Percentiles rank a stretch among this genome's conserved stretches.
phyloP scores from a whole-genome alignment of 331 rosid genomes.

The Malus hybrid region DNA sequence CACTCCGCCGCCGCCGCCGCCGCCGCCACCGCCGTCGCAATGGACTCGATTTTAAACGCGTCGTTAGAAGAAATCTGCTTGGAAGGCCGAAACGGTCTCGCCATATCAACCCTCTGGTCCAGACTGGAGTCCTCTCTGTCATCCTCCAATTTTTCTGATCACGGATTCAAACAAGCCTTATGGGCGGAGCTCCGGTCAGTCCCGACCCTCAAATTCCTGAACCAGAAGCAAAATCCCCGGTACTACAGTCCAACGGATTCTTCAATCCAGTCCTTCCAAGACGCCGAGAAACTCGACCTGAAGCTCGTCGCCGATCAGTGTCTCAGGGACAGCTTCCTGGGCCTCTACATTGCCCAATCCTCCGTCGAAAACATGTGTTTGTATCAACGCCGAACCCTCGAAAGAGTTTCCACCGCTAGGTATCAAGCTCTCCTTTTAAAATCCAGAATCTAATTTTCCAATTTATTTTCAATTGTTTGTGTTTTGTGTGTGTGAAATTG shows the following conservation, averaged over 20 bases:
- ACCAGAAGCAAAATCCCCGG: background rate
- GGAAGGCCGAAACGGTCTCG: constrained; percentile 46
- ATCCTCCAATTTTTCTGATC: constrained; percentile 33
- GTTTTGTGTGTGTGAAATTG: too few species aligned
- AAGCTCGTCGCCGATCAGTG: constrained; percentile 41
- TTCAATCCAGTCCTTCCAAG: constrained; percentile 35
- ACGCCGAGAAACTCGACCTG: constrained; percentile 40
- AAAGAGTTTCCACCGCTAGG: constrained; percentile 58
- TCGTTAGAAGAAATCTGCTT: constrained; percentile 66
- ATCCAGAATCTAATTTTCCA: background rate
- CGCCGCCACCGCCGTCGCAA: background rate
- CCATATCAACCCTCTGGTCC: constrained; percentile 35
- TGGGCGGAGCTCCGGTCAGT: constrained; percentile 55
- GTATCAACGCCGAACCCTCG: constrained; percentile 47
- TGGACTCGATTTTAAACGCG: constrained; percentile 42
- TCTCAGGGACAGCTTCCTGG: constrained; percentile 50
- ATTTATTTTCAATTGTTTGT: too few species aligned
- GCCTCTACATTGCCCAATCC: constrained; percentile 56
- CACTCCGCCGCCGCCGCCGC: background rate
- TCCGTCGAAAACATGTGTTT: constrained; percentile 27
- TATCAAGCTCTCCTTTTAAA: background rate
- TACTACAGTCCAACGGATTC: constrained; percentile 19
- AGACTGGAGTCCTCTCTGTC: constrained; percentile 42
- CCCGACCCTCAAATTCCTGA: constrained; percentile 54
- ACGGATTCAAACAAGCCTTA: constrained; percentile 36